Evolutionary conservation across 176 grass and related monocot species (phyloP).

Genomic region (Rhipidocladum racemiflorum): DNA sequence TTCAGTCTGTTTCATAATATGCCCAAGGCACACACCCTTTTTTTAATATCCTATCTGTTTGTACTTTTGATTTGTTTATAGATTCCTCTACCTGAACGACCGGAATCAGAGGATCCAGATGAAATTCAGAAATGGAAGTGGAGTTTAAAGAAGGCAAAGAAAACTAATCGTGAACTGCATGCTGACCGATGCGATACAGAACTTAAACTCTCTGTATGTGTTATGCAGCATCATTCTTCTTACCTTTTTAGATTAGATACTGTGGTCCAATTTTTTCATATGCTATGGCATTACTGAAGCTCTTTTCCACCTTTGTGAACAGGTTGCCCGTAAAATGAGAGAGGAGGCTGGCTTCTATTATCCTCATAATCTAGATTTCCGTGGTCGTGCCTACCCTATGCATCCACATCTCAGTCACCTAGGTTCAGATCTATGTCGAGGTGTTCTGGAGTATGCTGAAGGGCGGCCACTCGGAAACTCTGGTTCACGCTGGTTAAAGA

Average conservation of each 20-base stretch:
- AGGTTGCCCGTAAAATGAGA: constrained; percentile 94
- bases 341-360: constrained; percentile 93
- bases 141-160: constrained; percentile 73
- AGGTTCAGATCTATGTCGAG: constrained; percentile 87
- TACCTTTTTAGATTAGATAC: constrained; percentile 35
- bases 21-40: neutral
- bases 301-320: constrained; percentile 33
- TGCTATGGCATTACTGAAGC: constrained; percentile 17
- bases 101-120: constrained; percentile 55
- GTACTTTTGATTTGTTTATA: constrained; percentile 32
- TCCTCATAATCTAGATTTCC: constrained; percentile 91
- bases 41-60: constrained; percentile 5
- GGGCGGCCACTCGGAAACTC: constrained; percentile 79
- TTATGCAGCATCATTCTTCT: constrained; percentile 24
- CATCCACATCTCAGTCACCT: constrained; percentile 94
- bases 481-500: constrained; percentile 84
- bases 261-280: neutral
- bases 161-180: constrained; percentile 78
- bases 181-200: constrained; percentile 90
- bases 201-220: constrained; percentile 88
- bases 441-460: constrained; percentile 87
- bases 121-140: constrained; percentile 84
- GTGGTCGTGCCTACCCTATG: constrained; percentile 92
- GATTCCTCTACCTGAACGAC: constrained; percentile 66
- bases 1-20: constrained; percentile 13